Conservation (phyloP, 2,329 filamentous ascomycete genomes). For the Aspergillus sojae region DNA sequence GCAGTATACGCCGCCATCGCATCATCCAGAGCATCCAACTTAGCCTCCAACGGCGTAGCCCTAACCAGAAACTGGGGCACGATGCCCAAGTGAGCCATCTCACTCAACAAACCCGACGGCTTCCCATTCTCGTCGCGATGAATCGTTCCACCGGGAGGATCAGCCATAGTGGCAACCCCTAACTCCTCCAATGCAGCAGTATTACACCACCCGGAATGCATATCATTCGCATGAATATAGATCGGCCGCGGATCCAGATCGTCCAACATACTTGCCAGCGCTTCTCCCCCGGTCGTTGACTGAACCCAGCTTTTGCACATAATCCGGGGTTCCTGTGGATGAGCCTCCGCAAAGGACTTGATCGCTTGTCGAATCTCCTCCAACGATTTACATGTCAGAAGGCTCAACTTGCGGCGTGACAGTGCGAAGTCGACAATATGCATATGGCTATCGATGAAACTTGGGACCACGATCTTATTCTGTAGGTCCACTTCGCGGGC, state of each 20-base stretch:
- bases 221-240: constrained; percentile 52
- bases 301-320: constrained; percentile 55
- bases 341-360: constrained; percentile 41
- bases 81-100: constrained; percentile 49
- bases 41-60: constrained; percentile 47
- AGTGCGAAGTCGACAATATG: constrained; percentile 55
- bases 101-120: constrained; percentile 50
- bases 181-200: constrained; percentile 51
- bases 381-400: constrained; percentile 47
- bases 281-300: constrained; percentile 47
- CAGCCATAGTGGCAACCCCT: constrained; percentile 42
- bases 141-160: constrained; percentile 51
- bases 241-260: constrained; percentile 53
- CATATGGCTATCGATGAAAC: constrained; percentile 55
- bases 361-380: constrained; percentile 49
- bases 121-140: constrained; percentile 48
- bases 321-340: constrained; percentile 46
- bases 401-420: constrained; percentile 49
- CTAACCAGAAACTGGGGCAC: constrained; percentile 52
- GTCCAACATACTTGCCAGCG: constrained; percentile 51
- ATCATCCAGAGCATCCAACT: constrained; percentile 42
- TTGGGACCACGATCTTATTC: constrained; percentile 44
- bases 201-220: constrained; percentile 57
- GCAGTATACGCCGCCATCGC: constrained; percentile 48
- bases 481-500: constrained; percentile 38